A percentile compares a stretch with the other conserved stretches of the same genome.
phyloP scores from a whole-genome alignment of 2,329 filamentous ascomycete species.

The Ambrosiella beaveri region DNA sequence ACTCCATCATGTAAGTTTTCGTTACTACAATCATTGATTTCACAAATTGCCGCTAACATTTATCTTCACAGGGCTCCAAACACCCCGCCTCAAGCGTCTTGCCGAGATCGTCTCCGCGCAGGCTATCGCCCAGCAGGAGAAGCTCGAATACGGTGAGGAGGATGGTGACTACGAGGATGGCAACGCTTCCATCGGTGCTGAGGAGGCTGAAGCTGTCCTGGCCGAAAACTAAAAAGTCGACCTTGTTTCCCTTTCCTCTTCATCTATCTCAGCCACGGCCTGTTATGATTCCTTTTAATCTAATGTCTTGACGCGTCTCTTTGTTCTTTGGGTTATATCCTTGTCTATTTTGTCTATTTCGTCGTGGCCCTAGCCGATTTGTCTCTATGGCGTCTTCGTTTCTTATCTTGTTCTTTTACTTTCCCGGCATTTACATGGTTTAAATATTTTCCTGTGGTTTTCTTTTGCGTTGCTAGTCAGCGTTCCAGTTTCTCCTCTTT shows the following conservation, averaged over 20 bases:
- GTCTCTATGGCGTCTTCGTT: constrained; percentile 1
- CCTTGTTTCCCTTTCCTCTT: neutral
- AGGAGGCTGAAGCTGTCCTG: constrained; percentile 13
- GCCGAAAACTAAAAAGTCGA: constrained; percentile 7
- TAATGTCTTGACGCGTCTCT: constrained; percentile 2
- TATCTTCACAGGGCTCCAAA: constrained; percentile 64
- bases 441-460: constrained; percentile 1
- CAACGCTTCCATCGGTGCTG: constrained; percentile 20
- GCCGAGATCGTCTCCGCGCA: constrained; percentile 98
- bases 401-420: constrained; percentile 9
- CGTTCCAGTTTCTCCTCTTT: neutral
- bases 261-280: neutral
- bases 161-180: constrained; percentile 27
- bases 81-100: constrained; percentile 78
- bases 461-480: too few species aligned
- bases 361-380: neutral
- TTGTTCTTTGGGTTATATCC: constrained; percentile 2
- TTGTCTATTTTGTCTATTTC: neutral
- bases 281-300: constrained; percentile 1
- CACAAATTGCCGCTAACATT: constrained; percentile 18
- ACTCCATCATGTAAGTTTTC: constrained; percentile 72
- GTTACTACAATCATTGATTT: neutral
- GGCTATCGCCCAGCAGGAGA: constrained; percentile 89
- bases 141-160: constrained; percentile 41
- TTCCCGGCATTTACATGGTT: constrained; percentile 12